These are phyloP conservation scores for Euphrasia confusa DNA, from an alignment of 257 asterid genomes.

Conservation along the genomic window DNA sequence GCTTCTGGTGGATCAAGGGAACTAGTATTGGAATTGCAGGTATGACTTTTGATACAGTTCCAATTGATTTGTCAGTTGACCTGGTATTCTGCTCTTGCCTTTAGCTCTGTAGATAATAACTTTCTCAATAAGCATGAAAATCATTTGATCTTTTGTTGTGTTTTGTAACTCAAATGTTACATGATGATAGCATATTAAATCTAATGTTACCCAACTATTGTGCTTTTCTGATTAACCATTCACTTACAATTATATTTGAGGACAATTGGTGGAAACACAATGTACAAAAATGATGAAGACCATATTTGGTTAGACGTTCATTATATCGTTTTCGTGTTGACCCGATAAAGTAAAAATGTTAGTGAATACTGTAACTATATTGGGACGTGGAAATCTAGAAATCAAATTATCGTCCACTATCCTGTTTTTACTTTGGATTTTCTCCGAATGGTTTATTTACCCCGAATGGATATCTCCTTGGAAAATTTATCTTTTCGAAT, in stretches of 20 bases:
- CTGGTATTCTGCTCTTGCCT: not conserved
- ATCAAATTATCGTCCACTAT: not conserved
- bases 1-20: conserved; percentile 51
- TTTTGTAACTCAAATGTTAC: not conserved
- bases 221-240: too few relatives aligned
- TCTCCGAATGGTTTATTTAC: not conserved
- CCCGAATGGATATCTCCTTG: not conserved
- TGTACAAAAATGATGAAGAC: too few relatives aligned
- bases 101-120: not conserved
- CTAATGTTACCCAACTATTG: too few relatives aligned
- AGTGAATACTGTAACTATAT: too few relatives aligned
- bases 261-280: too few relatives aligned
- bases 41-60: conserved; percentile 19
- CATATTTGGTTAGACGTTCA: too few relatives aligned
- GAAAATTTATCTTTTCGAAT: not conserved
- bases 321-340: too few relatives aligned
- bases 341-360: too few relatives aligned
- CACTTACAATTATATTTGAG: too few relatives aligned
- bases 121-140: not conserved
- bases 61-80: conserved; percentile 6
- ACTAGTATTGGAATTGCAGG: conserved; percentile 80
- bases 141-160: not conserved
- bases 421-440: not conserved
- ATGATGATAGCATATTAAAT: not conserved
- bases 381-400: not conserved